Conservation (phyloP, 2,329 filamentous ascomycete genomes). For the Monilinia fructicola region DNA sequence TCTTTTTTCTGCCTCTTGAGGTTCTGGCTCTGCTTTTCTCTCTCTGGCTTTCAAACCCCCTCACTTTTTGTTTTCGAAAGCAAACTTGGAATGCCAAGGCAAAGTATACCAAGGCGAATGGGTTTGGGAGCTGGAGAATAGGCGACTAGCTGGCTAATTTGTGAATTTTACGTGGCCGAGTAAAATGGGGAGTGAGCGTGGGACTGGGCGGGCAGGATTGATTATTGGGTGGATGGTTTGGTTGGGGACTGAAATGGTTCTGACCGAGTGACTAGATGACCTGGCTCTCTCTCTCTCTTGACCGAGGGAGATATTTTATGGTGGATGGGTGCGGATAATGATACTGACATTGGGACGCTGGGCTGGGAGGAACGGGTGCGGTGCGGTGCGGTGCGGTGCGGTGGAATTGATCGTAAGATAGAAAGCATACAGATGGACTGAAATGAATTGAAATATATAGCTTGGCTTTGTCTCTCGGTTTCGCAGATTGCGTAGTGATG, state of each 20-base stretch:
- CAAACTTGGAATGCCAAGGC: neutral
- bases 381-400: neutral
- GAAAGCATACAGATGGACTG: slow-evolving; percentile 16
- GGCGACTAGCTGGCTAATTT: neutral
- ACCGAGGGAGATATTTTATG: neutral
- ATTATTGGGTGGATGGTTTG: neutral
- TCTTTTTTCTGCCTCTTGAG: slow-evolving; percentile 1
- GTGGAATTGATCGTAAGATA: slow-evolving; percentile 13
- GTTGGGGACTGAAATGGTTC: neutral
- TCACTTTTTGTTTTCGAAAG: neutral
- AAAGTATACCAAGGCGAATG: slow-evolving; percentile 8
- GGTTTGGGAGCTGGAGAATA: neutral
- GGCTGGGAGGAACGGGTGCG: neutral
- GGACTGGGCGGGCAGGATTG: neutral
- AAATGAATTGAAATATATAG: neutral
- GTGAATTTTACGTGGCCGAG: slow-evolving; percentile 9
- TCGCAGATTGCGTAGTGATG: neutral
- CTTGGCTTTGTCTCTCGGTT: neutral
- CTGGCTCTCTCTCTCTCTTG: slow-evolving; percentile 1
- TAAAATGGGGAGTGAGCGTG: neutral
- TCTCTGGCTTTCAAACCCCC: neutral
- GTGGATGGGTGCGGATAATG: neutral
- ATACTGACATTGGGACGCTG: neutral
- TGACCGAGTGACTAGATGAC: neutral
- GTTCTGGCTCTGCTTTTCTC: neutral